phyloP scores from a whole-genome alignment of 139 green algal species.

The Axilococcus clingmanii region DNA sequence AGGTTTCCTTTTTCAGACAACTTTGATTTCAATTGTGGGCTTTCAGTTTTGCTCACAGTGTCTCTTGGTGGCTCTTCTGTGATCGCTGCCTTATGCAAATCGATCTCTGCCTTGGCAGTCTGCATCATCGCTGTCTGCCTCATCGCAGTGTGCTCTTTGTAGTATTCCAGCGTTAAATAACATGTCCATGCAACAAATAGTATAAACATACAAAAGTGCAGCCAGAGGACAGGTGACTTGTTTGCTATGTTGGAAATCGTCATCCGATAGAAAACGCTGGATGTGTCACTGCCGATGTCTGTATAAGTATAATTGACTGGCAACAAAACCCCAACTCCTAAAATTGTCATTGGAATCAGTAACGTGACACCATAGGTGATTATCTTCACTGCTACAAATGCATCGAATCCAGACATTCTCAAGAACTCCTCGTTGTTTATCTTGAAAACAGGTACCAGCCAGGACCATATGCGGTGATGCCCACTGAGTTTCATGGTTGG shows the following conservation, averaged over 20 bases:
- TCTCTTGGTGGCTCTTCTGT: no score
- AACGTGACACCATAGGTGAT: conserved; percentile 10
- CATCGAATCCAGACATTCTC: conserved; percentile 28
- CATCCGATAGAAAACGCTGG: conserved; percentile 1
- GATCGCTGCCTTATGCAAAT: neutral
- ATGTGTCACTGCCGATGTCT: neutral
- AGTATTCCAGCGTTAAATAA: conserved; percentile 1
- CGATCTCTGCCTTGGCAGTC: neutral
- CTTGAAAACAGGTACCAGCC: conserved; percentile 18
- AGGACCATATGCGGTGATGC: conserved; percentile 12
- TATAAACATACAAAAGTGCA: conserved; percentile 9
- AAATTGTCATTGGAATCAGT: conserved; percentile 6
- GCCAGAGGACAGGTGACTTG: conserved; percentile 1
- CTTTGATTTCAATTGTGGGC: no score
- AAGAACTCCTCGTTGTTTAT: conserved; percentile 23
- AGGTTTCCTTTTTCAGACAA: neutral
- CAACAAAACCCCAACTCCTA: conserved; percentile 4
- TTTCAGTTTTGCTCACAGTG: no score
- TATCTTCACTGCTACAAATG: conserved; percentile 25
- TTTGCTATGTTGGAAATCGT: conserved; percentile 11
- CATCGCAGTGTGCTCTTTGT: conserved; percentile 11
- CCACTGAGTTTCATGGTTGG: conserved; percentile 4
- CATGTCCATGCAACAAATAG: conserved; percentile 3
- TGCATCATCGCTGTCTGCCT: conserved; percentile 1
- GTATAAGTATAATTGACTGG: conserved; percentile 7